Evolutionary conservation across 2,329 filamentous ascomycete species (phyloP).

Genomic region (Eutypa lata): DNA sequence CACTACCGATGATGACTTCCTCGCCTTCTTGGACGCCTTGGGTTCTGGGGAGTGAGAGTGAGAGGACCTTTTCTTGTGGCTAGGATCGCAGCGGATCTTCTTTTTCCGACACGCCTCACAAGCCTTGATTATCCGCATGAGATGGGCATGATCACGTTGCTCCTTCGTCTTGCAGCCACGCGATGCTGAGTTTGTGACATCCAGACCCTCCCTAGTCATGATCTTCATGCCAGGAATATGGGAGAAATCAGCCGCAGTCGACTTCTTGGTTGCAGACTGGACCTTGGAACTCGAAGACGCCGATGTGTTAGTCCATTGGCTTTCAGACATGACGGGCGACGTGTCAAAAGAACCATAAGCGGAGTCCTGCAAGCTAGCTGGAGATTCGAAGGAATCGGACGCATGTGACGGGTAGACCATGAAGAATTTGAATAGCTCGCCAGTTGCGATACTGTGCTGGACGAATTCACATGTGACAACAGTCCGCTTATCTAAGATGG

Average conservation of each 20-base stretch:
- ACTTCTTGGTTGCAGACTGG: slow-evolving; percentile 25
- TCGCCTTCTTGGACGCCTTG: slow-evolving; percentile 42
- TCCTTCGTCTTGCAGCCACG: slow-evolving; percentile 65
- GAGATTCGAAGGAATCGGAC: slow-evolving; percentile 38
- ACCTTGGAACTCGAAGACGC: slow-evolving; percentile 26
- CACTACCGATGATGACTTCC: slow-evolving; percentile 18
- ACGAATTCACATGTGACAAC: slow-evolving; percentile 59
- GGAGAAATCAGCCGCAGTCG: slow-evolving; percentile 42
- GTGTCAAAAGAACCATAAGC: slow-evolving; percentile 45
- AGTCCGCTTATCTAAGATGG: slow-evolving; percentile 58
- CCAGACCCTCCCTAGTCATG: slow-evolving; percentile 59
- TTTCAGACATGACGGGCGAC: slow-evolving; percentile 49
- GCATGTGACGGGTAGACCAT: slow-evolving; percentile 40
- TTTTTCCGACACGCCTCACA: slow-evolving; percentile 60
- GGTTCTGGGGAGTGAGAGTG: slow-evolving; percentile 22
- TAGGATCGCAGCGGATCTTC: slow-evolving; percentile 62
- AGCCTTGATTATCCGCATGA: slow-evolving; percentile 67
- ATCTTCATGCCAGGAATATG: slow-evolving; percentile 63
- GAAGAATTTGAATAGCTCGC: slow-evolving; percentile 61
- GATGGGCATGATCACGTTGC: slow-evolving; percentile 63
- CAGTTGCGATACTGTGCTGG: slow-evolving; percentile 49
- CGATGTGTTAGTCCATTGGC: slow-evolving; percentile 38
- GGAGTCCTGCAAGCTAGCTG: slow-evolving; percentile 43
- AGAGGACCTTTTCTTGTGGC: slow-evolving; percentile 49
- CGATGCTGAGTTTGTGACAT: slow-evolving; percentile 61